phyloP scores from a whole-genome alignment of 2,329 filamentous ascomycete species.

The Aspergillus fijiensis region DNA sequence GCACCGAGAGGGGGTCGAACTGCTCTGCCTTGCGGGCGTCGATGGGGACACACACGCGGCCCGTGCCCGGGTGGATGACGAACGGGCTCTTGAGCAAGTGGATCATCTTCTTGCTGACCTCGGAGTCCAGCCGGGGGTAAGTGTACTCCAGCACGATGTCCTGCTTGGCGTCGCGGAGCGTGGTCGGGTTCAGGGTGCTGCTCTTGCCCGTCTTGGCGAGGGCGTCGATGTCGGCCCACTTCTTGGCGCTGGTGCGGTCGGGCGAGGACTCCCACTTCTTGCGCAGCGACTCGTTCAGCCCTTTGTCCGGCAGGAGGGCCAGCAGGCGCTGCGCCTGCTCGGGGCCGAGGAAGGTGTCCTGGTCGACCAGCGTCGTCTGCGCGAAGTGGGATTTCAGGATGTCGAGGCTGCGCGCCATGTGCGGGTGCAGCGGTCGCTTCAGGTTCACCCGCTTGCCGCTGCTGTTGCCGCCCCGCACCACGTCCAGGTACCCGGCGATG shows the following conservation, averaged over 20 bases:
- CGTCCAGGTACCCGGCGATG: slow-evolving; percentile 84
- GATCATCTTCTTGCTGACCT: slow-evolving; percentile 96
- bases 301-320: slow-evolving; percentile 77
- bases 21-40: slow-evolving; percentile 70
- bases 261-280: slow-evolving; percentile 90
- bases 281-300: slow-evolving; percentile 73
- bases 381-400: slow-evolving; percentile 83
- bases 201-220: slow-evolving; percentile 74
- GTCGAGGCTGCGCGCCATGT: slow-evolving; percentile 80
- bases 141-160: slow-evolving; percentile 97
- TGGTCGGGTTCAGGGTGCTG: slow-evolving; percentile 68
- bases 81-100: slow-evolving; percentile 97
- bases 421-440: slow-evolving; percentile 82
- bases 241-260: slow-evolving; percentile 70
- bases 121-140: slow-evolving; percentile 92
- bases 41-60: slow-evolving; percentile 92
- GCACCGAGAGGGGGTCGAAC: slow-evolving; percentile 86
- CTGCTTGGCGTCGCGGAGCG: slow-evolving; percentile 85
- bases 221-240: slow-evolving; percentile 92
- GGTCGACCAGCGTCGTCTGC: slow-evolving; percentile 73
- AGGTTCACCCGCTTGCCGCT: slow-evolving; percentile 84
- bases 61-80: slow-evolving; percentile 92
- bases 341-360: slow-evolving; percentile 77
- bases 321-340: slow-evolving; percentile 76
- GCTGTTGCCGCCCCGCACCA: slow-evolving; percentile 82